These are phyloP conservation scores for Misopates orontium DNA, from an alignment of 257 asterid genomes.

Conservation along the genomic window DNA sequence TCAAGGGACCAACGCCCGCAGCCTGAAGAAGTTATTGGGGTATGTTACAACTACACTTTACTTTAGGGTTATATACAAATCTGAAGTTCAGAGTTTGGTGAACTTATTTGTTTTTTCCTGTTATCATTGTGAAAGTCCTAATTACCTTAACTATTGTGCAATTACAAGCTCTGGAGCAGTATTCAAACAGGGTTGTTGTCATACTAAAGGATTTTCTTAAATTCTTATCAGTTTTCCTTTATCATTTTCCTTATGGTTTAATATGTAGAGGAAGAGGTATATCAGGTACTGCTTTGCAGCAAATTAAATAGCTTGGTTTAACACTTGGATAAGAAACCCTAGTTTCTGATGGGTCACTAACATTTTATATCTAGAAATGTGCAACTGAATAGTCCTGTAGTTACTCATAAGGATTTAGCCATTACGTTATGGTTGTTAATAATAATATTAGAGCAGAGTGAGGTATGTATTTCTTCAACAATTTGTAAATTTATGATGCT, in stretches of 20 bases:
- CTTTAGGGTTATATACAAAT: conserved; percentile 13
- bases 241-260: neutral
- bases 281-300: conserved; percentile 23
- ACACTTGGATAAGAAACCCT: neutral
- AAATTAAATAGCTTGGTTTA: neutral
- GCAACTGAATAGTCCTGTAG: too few relatives aligned
- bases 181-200: neutral
- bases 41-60: conserved; percentile 36
- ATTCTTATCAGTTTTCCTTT: neutral
- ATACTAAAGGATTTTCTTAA: neutral
- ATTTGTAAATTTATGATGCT: neutral
- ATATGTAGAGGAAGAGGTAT: neutral
- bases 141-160: conserved; percentile 5
- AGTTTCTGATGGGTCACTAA: too few relatives aligned
- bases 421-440: neutral
- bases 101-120: neutral
- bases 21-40: conserved; percentile 96
- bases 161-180: conserved; percentile 15
- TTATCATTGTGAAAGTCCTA: conserved; percentile 9
- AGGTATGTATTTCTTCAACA: neutral
- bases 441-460: neutral
- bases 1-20: conserved; percentile 89
- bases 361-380: too few relatives aligned
- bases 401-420: too few relatives aligned
- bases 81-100: conserved; percentile 5